Percentiles rank a stretch among this genome's conserved stretches.
Evolutionary conservation across 2,329 filamentous ascomycete genomes (phyloP).

Genomic region (Eutypella sp.): DNA sequence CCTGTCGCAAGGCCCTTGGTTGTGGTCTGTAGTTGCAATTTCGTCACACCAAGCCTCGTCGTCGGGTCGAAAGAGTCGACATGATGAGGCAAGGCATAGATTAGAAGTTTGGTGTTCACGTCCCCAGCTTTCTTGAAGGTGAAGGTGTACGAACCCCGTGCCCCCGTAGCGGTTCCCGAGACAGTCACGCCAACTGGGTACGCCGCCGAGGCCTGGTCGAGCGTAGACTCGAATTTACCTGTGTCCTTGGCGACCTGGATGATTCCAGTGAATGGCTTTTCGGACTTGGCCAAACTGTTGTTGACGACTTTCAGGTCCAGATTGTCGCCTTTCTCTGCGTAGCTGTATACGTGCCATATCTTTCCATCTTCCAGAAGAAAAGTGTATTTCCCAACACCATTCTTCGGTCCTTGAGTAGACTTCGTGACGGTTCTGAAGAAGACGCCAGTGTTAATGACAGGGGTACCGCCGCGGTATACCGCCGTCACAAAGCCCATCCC

Average conservation of each 20-base stretch:
- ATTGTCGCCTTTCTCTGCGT: conserved; percentile 50
- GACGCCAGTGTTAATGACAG: conserved; percentile 68
- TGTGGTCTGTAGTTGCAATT: conserved; percentile 66
- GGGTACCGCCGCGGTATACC: conserved; percentile 64
- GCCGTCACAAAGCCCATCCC: conserved; percentile 86
- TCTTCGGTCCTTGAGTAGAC: conserved; percentile 50
- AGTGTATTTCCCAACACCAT: conserved; percentile 70
- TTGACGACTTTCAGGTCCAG: conserved; percentile 65
- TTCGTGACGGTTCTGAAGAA: conserved; percentile 66
- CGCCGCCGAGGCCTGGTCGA: conserved; percentile 71
- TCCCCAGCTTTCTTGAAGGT: conserved; percentile 68
- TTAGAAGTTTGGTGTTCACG: conserved; percentile 57
- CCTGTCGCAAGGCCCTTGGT: conserved; percentile 79
- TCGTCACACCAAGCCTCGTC: conserved; percentile 46
- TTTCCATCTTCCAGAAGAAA: conserved; percentile 66
- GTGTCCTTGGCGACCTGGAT: conserved; percentile 83
- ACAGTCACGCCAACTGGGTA: conserved; percentile 64
- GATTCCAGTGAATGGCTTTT: conserved; percentile 65
- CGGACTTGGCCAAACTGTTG: conserved; percentile 60
- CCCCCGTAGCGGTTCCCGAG: conserved; percentile 55
- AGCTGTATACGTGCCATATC: conserved; percentile 78
- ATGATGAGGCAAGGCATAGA: conserved; percentile 89
- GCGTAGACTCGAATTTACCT: conserved; percentile 57
- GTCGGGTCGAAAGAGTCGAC: conserved; percentile 63
- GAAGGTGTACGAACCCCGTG: conserved; percentile 67